Conservation (phyloP, 305 asterid genomes). For the Fraxinus ornus region DNA sequence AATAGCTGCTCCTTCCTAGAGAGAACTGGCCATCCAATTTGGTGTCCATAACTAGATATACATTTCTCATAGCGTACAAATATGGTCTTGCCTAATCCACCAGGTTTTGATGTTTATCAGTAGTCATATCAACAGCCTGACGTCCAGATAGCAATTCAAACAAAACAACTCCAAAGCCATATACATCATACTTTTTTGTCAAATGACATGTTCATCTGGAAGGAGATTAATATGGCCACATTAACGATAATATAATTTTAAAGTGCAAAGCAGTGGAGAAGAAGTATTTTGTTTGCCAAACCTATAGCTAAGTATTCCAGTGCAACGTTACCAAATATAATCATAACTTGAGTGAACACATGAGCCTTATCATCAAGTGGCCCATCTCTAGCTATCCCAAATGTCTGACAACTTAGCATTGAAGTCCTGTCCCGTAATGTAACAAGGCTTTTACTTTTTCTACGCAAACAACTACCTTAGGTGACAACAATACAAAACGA, state of each 20-base stretch:
- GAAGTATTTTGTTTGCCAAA: neutral
- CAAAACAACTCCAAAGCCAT: slow-evolving; percentile 48
- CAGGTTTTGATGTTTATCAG: slow-evolving; percentile 30
- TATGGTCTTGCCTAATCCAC: slow-evolving; percentile 54
- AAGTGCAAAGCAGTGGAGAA: neutral
- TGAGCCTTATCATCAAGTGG: slow-evolving; percentile 23
- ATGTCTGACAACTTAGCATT: slow-evolving; percentile 34
- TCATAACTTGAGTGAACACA: slow-evolving; percentile 24
- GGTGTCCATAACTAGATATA: slow-evolving; percentile 44
- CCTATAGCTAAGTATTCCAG: slow-evolving; percentile 29
- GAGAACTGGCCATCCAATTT: slow-evolving; percentile 9
- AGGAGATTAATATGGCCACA: neutral
- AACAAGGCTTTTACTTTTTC: neutral
- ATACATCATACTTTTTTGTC: slow-evolving; percentile 43
- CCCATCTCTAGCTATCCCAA: slow-evolving; percentile 23
- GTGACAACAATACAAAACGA: neutral
- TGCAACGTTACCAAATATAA: slow-evolving; percentile 21
- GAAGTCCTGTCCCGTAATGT: slow-evolving; percentile 23
- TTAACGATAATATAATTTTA: neutral
- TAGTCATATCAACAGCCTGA: slow-evolving; percentile 11
- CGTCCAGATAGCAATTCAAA: slow-evolving; percentile 44
- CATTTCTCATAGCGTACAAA: slow-evolving; percentile 29
- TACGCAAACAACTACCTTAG: neutral
- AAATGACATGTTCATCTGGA: slow-evolving; percentile 20
- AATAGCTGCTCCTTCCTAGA: slow-evolving; percentile 38